A percentile compares a stretch with the other conserved stretches of the same genome.
Evolutionary conservation across 2,329 filamentous ascomycete species (phyloP).

Genomic region (Biscogniauxia sp.): DNA sequence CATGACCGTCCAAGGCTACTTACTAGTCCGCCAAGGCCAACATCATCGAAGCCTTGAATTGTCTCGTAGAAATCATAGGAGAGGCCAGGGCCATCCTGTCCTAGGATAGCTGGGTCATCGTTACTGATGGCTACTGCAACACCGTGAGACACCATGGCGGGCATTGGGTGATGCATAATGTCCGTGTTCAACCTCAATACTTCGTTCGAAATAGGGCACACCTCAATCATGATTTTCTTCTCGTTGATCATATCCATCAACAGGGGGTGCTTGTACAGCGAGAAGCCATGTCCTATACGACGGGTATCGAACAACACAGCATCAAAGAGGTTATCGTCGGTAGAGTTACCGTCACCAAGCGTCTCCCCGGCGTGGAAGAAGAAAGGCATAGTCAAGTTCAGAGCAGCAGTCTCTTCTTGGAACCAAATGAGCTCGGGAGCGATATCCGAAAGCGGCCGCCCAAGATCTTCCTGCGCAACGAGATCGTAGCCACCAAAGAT

Average conservation of each 20-base stretch:
- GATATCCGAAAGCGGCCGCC: slow-evolving; percentile 58
- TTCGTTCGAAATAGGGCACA: slow-evolving; percentile 66
- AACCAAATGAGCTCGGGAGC: slow-evolving; percentile 67
- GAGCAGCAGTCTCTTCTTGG: slow-evolving; percentile 57
- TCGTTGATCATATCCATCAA: slow-evolving; percentile 65
- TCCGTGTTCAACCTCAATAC: slow-evolving; percentile 59
- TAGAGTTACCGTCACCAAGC: slow-evolving; percentile 58
- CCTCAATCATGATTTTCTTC: slow-evolving; percentile 64
- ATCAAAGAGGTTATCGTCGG: slow-evolving; percentile 66
- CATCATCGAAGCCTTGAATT: slow-evolving; percentile 64
- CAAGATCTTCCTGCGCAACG: slow-evolving; percentile 63
- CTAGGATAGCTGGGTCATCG: slow-evolving; percentile 64
- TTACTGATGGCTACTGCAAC: slow-evolving; percentile 63
- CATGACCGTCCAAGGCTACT: not conserved
- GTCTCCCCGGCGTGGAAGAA: slow-evolving; percentile 71
- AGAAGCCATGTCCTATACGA: slow-evolving; percentile 65
- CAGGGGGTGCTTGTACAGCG: slow-evolving; percentile 66
- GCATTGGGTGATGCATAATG: slow-evolving; percentile 61
- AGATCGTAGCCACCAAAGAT: slow-evolving; percentile 55
- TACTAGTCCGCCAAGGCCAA: slow-evolving; percentile 46
- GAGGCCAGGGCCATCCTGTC: slow-evolving; percentile 59
- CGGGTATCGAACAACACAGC: slow-evolving; percentile 63
- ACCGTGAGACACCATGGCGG: slow-evolving; percentile 62
- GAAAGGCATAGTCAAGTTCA: slow-evolving; percentile 59
- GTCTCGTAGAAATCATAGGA: slow-evolving; percentile 69